Conservation (phyloP, 1,284 basidiomycete genomes). For the Melanopsichium pennsylvanicum region DNA sequence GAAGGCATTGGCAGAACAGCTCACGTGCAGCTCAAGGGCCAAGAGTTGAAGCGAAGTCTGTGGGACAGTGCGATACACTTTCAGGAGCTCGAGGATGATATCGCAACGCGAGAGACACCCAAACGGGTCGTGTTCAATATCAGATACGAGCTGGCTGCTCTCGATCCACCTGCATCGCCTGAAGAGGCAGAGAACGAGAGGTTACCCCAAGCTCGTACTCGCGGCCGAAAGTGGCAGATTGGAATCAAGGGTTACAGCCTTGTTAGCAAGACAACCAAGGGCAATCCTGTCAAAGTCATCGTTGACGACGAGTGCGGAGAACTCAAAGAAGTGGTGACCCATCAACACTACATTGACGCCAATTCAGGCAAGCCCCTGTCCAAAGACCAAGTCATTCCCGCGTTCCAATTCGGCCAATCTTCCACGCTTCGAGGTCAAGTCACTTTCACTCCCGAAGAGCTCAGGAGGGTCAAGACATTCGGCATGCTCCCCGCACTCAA, state of each 20-base stretch:
- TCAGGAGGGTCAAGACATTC: constrained; percentile 75
- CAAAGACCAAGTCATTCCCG: constrained; percentile 72
- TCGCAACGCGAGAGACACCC: constrained; percentile 73
- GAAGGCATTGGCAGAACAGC: constrained; percentile 24
- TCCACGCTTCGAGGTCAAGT: constrained; percentile 69
- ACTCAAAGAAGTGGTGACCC: constrained; percentile 48
- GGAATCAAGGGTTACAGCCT: constrained; percentile 80
- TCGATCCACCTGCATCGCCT: constrained; percentile 16
- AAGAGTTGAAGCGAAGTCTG: constrained; percentile 31
- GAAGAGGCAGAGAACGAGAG: constrained; percentile 8
- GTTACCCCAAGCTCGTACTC: constrained; percentile 52
- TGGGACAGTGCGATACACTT: constrained; percentile 56
- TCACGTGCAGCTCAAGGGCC: constrained; percentile 29
- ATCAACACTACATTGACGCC: constrained; percentile 77
- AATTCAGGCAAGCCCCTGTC: constrained; percentile 71
- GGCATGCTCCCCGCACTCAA: constrained; percentile 72
- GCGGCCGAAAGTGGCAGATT: constrained; percentile 76
- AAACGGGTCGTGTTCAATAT: constrained; percentile 87
- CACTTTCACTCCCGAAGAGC: constrained; percentile 84
- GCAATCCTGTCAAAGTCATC: constrained; percentile 57
- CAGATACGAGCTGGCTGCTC: constrained; percentile 76
- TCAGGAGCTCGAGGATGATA: constrained; percentile 61
- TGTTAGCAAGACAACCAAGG: constrained; percentile 39
- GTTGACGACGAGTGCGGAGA: constrained; percentile 52
- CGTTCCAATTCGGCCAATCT: constrained; percentile 57